A percentile compares a stretch with the other conserved stretches of the same genome.
Conservation (phyloP, 2,329 filamentous ascomycete genomes). For the Purpureocillium takamizusanense region DNA sequence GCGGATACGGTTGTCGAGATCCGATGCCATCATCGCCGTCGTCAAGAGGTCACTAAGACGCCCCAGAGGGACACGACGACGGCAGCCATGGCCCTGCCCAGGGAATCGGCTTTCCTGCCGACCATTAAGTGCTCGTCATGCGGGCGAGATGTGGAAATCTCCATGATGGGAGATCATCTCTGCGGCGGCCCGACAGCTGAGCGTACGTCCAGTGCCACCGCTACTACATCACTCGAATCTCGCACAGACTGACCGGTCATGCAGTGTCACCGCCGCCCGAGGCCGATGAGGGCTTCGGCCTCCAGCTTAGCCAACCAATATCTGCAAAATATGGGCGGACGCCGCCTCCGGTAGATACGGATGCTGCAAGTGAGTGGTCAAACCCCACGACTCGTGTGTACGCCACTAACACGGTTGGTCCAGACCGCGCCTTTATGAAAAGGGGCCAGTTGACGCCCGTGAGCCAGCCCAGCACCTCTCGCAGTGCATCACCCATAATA, state of each 20-base stretch:
- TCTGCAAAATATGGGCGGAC: conserved; percentile 28
- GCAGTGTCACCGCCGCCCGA: conserved; percentile 30
- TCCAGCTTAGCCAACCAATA: conserved; percentile 14
- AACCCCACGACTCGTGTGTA: not conserved
- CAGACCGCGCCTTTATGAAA: conserved; percentile 28
- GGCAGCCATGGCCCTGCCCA: conserved; percentile 37
- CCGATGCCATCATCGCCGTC: not conserved
- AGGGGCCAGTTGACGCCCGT: conserved; percentile 54
- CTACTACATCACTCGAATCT: not conserved
- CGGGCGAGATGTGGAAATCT: conserved; percentile 69
- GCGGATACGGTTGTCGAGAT: not conserved
- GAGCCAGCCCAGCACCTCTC: conserved; percentile 51
- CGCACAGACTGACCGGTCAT: not conserved
- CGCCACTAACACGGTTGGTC: not conserved
- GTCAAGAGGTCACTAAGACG: not conserved
- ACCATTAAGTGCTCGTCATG: conserved; percentile 85
- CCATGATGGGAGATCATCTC: conserved; percentile 76
- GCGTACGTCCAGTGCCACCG: conserved; percentile 20
- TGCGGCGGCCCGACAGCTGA: conserved; percentile 47
- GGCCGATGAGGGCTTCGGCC: conserved; percentile 16
- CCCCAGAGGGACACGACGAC: not conserved
- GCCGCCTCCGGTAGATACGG: conserved; percentile 41
- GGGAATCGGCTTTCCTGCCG: conserved; percentile 64
- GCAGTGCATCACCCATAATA: conserved; percentile 54
- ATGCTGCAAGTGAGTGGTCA: conserved; percentile 38